phyloP scores from a whole-genome alignment of 176 grass and related monocot species.

The Tillandsia fasciculata region DNA sequence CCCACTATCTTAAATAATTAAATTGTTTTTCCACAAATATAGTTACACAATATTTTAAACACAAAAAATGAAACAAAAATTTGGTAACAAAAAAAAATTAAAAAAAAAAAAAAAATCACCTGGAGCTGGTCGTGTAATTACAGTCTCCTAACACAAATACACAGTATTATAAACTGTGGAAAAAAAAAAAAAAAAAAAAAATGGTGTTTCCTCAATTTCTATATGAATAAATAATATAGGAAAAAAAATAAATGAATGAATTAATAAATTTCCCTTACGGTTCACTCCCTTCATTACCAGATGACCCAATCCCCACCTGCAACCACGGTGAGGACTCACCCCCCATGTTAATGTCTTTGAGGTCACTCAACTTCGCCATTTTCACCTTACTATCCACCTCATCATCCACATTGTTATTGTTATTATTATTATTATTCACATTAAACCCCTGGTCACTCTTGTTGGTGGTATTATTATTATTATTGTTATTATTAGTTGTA shows the following conservation, averaged over 20 bases:
- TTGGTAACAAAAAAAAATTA: background rate
- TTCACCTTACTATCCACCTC: constrained; percentile 57
- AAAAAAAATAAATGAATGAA: background rate
- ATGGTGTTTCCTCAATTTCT: background rate
- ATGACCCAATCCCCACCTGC: constrained; percentile 67
- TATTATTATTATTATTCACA: background rate
- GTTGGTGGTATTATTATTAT: background rate
- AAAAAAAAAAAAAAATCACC: background rate
- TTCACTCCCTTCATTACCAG: constrained; percentile 20
- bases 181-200: background rate
- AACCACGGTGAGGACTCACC: constrained; percentile 52
- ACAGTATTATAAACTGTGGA: background rate
- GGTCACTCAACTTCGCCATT: constrained; percentile 44
- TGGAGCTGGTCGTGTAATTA: background rate
- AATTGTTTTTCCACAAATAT: no score
- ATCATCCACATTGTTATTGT: constrained; percentile 29
- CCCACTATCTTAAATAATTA: no score
- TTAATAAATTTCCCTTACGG: constrained; percentile 8
- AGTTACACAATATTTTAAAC: no score
- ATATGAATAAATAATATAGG: constrained; percentile 9
- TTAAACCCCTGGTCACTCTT: background rate
- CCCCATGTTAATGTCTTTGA: constrained; percentile 50
- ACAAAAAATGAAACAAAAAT: no score
- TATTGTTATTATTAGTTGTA: background rate
- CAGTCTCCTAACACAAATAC: background rate